Percentiles rank a stretch among this genome's conserved stretches.
Evolutionary conservation across 257 asterid genomes (phyloP).

Genomic region (Phtheirospermum japonicum): DNA sequence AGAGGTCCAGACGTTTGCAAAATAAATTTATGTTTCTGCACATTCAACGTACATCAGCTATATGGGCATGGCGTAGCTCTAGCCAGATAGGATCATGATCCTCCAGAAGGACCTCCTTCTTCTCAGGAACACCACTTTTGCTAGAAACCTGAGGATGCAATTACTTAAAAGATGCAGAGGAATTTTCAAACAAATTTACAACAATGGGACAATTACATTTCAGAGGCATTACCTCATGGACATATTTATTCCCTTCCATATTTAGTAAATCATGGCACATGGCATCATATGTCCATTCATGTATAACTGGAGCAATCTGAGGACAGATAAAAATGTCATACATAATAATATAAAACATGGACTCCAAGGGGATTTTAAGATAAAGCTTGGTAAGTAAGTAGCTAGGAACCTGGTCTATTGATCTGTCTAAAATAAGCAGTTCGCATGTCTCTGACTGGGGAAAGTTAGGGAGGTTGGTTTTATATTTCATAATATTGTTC

Average conservation of each 20-base stretch:
- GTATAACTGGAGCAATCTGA: conserved; percentile 95
- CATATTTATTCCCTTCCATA: conserved; percentile 97
- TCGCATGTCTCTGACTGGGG: conserved; percentile 98
- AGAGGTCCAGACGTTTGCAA: not conserved
- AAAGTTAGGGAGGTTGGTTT: conserved; percentile 67
- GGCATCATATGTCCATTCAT: conserved; percentile 99
- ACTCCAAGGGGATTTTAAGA: conserved; percentile 4
- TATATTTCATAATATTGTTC: conserved; percentile 88
- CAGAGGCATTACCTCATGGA: conserved; percentile 70
- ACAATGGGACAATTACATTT: conserved; percentile 19
- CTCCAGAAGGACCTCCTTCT: conserved; percentile 95
- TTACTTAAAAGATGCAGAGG: conserved; percentile 19
- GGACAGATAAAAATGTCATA: conserved; percentile 17
- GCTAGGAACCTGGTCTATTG: conserved; percentile 81
- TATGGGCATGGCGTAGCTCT: conserved; percentile 97
- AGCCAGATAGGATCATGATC: conserved; percentile 99
- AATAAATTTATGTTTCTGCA: conserved; percentile 22
- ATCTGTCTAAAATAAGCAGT: conserved; percentile 92
- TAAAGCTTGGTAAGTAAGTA: conserved; percentile 11
- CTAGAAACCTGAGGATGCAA: conserved; percentile 64
- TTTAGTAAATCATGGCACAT: conserved; percentile 94
- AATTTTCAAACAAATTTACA: conserved; percentile 27
- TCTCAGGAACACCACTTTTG: conserved; percentile 81
- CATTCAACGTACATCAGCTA: conserved; percentile 83
- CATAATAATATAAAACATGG: conserved; percentile 2